Conservation (phyloP, 306 rosid species). For the Prosopis cineraria region DNA sequence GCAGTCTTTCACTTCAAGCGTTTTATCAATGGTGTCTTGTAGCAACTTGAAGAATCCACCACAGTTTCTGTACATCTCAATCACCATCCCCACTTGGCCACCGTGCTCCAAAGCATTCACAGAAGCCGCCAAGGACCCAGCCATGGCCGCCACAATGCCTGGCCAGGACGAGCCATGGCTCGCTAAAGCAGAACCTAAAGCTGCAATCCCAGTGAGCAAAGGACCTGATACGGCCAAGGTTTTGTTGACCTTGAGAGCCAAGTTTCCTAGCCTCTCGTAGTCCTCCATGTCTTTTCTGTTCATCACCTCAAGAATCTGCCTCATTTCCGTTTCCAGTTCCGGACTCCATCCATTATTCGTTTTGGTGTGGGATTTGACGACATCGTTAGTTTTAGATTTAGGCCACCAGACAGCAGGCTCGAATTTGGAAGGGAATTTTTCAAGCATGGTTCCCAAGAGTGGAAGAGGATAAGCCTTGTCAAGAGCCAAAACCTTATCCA, state of each 20-base stretch:
- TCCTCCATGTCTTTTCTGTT: constrained; percentile 62
- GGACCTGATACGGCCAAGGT: constrained; percentile 63
- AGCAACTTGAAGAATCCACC: constrained; percentile 53
- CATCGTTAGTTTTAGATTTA: background rate
- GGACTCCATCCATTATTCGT: constrained; percentile 63
- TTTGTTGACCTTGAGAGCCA: constrained; percentile 59
- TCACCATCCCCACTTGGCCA: constrained; percentile 71
- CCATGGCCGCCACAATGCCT: constrained; percentile 34
- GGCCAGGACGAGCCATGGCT: constrained; percentile 33
- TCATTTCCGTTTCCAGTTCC: constrained; percentile 51
- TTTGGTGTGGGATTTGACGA: background rate
- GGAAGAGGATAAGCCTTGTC: constrained; percentile 75
- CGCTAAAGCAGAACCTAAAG: constrained; percentile 47
- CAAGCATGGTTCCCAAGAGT: constrained; percentile 62
- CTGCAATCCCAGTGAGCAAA: constrained; percentile 66
- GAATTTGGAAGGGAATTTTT: constrained; percentile 49
- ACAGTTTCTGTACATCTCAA: constrained; percentile 67
- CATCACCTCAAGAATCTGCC: constrained; percentile 46
- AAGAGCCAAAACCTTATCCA: constrained; percentile 51
- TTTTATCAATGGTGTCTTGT: constrained; percentile 28
- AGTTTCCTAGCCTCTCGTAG: constrained; percentile 60
- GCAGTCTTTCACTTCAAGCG: constrained; percentile 45
- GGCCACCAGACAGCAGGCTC: constrained; percentile 80
- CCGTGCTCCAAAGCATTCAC: constrained; percentile 63
- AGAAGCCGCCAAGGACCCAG: constrained; percentile 55